Percentiles rank a stretch among this genome's conserved stretches.
phyloP scores from a whole-genome alignment of 169 alveolate species.

The Cryptosporidium viatorum region DNA sequence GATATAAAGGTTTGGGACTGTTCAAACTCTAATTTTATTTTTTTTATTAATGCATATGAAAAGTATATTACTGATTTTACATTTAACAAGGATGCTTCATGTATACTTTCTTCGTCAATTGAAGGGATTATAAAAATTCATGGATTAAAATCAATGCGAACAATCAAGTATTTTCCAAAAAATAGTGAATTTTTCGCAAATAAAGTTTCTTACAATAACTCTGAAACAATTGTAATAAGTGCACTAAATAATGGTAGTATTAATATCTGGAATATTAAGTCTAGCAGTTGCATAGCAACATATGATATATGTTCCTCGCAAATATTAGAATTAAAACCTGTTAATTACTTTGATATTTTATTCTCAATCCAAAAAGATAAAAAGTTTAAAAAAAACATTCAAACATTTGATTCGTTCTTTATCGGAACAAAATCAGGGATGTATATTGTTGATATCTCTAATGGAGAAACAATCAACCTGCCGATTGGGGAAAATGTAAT shows the following conservation, averaged over 20 bases:
- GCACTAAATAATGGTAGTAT: constrained; percentile 49
- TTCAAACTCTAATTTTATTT: constrained; percentile 11
- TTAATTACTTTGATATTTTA: neutral
- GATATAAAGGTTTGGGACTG: constrained; percentile 58
- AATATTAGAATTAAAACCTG: constrained; percentile 4
- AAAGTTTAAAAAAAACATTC: neutral
- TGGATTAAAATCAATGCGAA: constrained; percentile 54
- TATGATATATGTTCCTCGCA: constrained; percentile 28
- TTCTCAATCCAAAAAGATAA: neutral
- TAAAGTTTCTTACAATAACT: constrained; percentile 21
- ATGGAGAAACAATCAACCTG: constrained; percentile 18
- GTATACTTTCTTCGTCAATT: constrained; percentile 39
- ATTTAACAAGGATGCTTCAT: constrained; percentile 47
- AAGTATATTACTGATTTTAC: constrained; percentile 21
- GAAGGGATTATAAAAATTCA: constrained; percentile 56
- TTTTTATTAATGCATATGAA: constrained; percentile 23
- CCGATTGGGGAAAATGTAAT: neutral
- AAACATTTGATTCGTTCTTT: constrained; percentile 20
- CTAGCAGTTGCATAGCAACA: constrained; percentile 20
- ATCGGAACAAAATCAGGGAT: constrained; percentile 20
- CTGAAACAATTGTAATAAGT: constrained; percentile 40
- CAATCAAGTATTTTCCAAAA: constrained; percentile 40
- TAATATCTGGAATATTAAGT: constrained; percentile 46
- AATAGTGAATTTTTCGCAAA: constrained; percentile 1
- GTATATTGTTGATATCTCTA: constrained; percentile 21